These are phyloP conservation scores for Pythium chondricola DNA, from an alignment of 352 stramenopile species.

Conservation along the genomic window DNA sequence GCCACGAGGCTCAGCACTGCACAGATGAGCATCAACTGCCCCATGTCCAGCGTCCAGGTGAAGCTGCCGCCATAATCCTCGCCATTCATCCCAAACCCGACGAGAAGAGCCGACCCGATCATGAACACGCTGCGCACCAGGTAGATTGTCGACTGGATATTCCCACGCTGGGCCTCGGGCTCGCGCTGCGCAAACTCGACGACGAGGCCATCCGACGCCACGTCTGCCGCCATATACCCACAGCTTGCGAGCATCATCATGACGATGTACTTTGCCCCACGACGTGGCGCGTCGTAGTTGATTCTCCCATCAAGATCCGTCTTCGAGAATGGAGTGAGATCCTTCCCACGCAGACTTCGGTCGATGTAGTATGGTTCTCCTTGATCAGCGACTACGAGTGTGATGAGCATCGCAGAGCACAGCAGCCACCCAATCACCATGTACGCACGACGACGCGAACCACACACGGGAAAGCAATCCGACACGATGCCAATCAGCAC, in stretches of 20 bases:
- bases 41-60: slow-evolving; percentile 25
- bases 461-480: slow-evolving; percentile 58
- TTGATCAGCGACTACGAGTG: slow-evolving; percentile 35
- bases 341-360: slow-evolving; percentile 30
- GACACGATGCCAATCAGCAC: slow-evolving; percentile 58
- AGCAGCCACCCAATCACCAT: slow-evolving; percentile 64
- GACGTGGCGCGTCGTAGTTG: slow-evolving; percentile 21
- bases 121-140: slow-evolving; percentile 32
- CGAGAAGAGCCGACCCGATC: slow-evolving; percentile 23
- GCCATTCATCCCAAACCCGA: slow-evolving; percentile 31
- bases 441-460: slow-evolving; percentile 52
- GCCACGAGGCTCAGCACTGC: slow-evolving; percentile 15
- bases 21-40: slow-evolving; percentile 20
- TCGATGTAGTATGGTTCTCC: slow-evolving; percentile 53
- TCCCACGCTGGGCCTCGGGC: slow-evolving; percentile 20
- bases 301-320: slow-evolving; percentile 16
- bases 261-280: slow-evolving; percentile 21
- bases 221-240: slow-evolving; percentile 35
- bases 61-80: slow-evolving; percentile 32
- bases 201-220: slow-evolving; percentile 32
- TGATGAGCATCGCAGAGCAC: slow-evolving; percentile 42
- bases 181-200: slow-evolving; percentile 40
- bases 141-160: slow-evolving; percentile 39
- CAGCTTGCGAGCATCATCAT: slow-evolving; percentile 35
- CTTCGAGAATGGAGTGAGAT: slow-evolving; percentile 12